Evolutionary conservation across 306 rosid species (phyloP).

Genomic region (Vachellia pachyceras): DNA sequence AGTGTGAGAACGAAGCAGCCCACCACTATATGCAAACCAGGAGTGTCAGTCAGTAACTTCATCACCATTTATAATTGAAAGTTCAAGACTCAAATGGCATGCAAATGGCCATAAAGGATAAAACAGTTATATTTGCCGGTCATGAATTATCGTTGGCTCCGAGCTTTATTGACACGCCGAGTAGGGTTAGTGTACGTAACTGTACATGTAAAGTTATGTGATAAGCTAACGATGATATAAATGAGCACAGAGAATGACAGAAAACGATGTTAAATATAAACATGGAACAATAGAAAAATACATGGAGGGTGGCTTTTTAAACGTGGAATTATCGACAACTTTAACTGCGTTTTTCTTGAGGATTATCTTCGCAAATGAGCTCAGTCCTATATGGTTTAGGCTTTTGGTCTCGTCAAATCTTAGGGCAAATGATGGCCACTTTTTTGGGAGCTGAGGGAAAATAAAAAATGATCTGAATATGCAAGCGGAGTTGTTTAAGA

Average conservation of each 20-base stretch:
- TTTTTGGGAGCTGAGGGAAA: too few species aligned
- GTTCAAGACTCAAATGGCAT: background rate
- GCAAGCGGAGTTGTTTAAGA: background rate
- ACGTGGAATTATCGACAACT: background rate
- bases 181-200: background rate
- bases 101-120: background rate
- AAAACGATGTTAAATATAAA: background rate
- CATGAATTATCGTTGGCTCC: background rate
- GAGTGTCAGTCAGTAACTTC: background rate
- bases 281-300: background rate
- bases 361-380: background rate
- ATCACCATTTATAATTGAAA: background rate
- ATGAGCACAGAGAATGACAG: background rate
- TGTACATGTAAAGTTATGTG: background rate
- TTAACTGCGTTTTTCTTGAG: background rate
- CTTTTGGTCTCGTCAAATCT: background rate
- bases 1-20: background rate
- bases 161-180: slow-evolving; percentile 9
- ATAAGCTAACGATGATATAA: background rate
- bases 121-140: background rate
- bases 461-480: background rate
- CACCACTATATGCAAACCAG: background rate
- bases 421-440: background rate
- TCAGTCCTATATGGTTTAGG: background rate
- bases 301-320: background rate